These are phyloP conservation scores for Metschnikowia drakensbergensis DNA, from an alignment of 805 yeast species.

Conservation along the genomic window DNA sequence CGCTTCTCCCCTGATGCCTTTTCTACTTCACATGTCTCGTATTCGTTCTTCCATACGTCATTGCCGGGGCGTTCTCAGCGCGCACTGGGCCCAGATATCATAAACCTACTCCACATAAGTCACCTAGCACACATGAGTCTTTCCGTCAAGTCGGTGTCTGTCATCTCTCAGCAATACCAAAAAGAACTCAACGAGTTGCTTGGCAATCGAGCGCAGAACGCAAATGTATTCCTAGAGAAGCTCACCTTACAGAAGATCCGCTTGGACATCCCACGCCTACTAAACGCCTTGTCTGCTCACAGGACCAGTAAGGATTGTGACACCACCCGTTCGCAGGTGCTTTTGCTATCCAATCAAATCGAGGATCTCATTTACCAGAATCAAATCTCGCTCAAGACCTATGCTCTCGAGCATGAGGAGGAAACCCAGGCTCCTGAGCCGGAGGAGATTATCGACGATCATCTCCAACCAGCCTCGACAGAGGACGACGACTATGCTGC, in stretches of 20 bases:
- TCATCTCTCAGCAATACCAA: slow-evolving; percentile 8
- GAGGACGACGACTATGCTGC: slow-evolving; percentile 14
- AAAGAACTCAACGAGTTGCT: slow-evolving; percentile 6
- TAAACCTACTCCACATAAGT: no score
- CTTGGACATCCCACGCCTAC: slow-evolving; percentile 17
- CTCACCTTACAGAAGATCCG: slow-evolving; percentile 14
- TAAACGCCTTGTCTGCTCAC: slow-evolving; percentile 10
- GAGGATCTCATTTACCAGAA: slow-evolving; percentile 9
- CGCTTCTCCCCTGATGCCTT: no score
- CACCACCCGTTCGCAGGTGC: slow-evolving; percentile 6
- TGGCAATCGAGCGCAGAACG: background rate
- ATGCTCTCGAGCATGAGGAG: background rate
- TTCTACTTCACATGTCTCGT: background rate
- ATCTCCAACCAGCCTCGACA: background rate
- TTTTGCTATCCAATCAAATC: slow-evolving; percentile 8
- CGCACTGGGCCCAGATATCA: background rate
- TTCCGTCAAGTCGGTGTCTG: slow-evolving; percentile 1
- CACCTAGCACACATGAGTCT: background rate
- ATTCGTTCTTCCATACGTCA: no score
- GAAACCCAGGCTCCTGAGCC: background rate
- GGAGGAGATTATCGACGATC: background rate
- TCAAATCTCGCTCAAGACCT: background rate
- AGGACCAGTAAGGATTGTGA: slow-evolving; percentile 7
- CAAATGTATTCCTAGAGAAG: slow-evolving; percentile 11
- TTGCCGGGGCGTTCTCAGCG: background rate